Evolutionary conservation across 148 eudicot genomes (phyloP).

Genomic region (Rhododendron kiyosumense): DNA sequence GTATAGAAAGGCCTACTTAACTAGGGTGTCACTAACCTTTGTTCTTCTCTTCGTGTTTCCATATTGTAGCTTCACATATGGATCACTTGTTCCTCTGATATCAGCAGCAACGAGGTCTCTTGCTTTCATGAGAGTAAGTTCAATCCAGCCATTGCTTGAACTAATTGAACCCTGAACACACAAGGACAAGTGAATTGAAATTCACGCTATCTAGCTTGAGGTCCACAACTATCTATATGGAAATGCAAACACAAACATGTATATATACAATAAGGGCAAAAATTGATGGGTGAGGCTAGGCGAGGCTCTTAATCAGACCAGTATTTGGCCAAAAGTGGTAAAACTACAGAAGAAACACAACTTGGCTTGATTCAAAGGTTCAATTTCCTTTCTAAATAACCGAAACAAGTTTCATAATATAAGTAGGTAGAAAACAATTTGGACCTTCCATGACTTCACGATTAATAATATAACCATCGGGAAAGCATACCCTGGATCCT

Average conservation of each 20-base stretch:
- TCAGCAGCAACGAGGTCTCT: slow-evolving; percentile 94
- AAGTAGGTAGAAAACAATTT: too few species aligned
- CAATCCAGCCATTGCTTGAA: slow-evolving; percentile 55
- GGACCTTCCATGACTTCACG: too few species aligned
- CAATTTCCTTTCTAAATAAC: too few species aligned
- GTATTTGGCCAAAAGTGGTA: too few species aligned
- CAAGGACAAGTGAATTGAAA: background rate
- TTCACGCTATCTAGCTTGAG: background rate
- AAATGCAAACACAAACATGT: background rate
- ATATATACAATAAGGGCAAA: too few species aligned
- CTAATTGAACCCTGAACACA: slow-evolving; percentile 39
- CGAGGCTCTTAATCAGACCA: too few species aligned
- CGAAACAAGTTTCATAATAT: too few species aligned
- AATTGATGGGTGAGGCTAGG: too few species aligned
- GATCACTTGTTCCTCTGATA: slow-evolving; percentile 94
- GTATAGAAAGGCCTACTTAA: too few species aligned
- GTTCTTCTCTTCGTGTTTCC: slow-evolving; percentile 74
- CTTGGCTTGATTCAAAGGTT: too few species aligned
- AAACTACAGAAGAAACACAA: too few species aligned
- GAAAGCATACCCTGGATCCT: slow-evolving; percentile 1
- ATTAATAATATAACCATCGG: slow-evolving; percentile 34
- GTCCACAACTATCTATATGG: too few species aligned
- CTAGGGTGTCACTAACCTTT: slow-evolving; percentile 40
- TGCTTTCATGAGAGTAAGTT: slow-evolving; percentile 71
- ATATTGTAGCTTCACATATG: slow-evolving; percentile 80